Percentiles rank a stretch among this genome's conserved stretches.
Evolutionary conservation across 768 basidiomycete genomes (phyloP).

Genomic region (Tephrocybe sp.): DNA sequence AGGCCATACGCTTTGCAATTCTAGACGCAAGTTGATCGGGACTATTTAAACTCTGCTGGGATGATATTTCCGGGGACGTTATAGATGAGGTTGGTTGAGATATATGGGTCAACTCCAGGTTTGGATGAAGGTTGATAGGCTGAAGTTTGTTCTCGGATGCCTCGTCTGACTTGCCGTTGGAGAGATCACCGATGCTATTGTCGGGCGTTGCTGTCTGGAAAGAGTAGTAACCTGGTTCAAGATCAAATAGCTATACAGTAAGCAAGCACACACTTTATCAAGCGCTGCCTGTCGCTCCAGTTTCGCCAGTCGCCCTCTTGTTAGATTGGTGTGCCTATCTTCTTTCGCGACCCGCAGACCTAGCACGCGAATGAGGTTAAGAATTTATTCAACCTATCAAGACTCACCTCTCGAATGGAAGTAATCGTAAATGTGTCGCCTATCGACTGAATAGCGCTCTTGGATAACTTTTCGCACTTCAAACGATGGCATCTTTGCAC

Average conservation of each 20-base stretch:
- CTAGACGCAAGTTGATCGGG: conserved; percentile 4
- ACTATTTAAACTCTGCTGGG: not conserved
- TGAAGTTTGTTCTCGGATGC: not conserved
- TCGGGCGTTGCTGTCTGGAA: not conserved
- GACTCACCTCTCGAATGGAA: conserved; percentile 56
- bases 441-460: conserved; percentile 65
- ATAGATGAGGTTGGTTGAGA: not conserved
- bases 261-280: conserved; percentile 4
- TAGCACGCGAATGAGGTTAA: conserved; percentile 27
- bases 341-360: conserved; percentile 64
- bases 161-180: not conserved
- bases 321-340: conserved; percentile 55
- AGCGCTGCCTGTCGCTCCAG: conserved; percentile 4
- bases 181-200: not conserved
- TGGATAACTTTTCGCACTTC: conserved; percentile 68
- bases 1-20: conserved; percentile 16
- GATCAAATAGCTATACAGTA: not conserved
- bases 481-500: conserved; percentile 78
- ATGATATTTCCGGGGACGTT: not conserved
- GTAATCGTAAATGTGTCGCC: conserved; percentile 77
- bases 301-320: conserved; percentile 39
- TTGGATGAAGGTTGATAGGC: not conserved
- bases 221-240: not conserved
- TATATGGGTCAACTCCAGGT: not conserved
- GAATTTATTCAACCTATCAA: conserved; percentile 11